Base-by-base conservation (phyloP, 768 basidiomycete species). In the Lentinula sp. region DNA sequence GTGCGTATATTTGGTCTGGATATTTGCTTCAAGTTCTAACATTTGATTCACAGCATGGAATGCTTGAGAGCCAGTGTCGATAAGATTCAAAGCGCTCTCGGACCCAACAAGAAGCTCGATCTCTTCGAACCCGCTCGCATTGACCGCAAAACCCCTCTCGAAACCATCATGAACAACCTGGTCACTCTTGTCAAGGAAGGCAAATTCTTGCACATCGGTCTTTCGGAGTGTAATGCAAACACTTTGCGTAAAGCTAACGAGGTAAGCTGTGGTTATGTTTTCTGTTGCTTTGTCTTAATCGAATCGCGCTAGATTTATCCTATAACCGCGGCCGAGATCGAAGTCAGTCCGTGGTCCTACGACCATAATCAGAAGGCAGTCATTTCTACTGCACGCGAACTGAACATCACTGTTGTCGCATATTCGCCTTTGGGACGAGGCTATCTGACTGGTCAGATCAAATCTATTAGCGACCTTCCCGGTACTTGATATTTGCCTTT, bases 61-160 rank as follows among this genome's bases (percentile, higher is more conserved):
- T 35, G 7, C 64, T 67, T 86, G 8, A 68, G 79, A 9, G 69
- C 75, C 18, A 82, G 83, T 54, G 73, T 85, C 28, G 69, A 75
- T 16, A 67, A 71, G 20, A 73, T 79, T 66, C 76, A 78, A 55
- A 74, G 71, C 6, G 73, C 73, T 13, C 72, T 86, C 7, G 75
- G 79, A 3, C 77, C 77, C 37, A 78, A 73, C 57, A 82, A 82
- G 70, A 78, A 73, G 59, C 67, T 86, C 59, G 87, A 88, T 68
- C 68, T 88, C 3, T 88, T 81, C 69, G 71, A 86, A 67, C 68
- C 71, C 35, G 79, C 82, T 3, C 74, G 82, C 3, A 70, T 80
- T 18, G 81, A 82, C 33, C 64, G 66, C 5, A 74, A 71, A 1
- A 63, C 72, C 7, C 60, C 78, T 0, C 67, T 85, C 61, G 85